Conservation (phyloP, 1,139 yeast species). For the Taphrina deformans region DNA sequence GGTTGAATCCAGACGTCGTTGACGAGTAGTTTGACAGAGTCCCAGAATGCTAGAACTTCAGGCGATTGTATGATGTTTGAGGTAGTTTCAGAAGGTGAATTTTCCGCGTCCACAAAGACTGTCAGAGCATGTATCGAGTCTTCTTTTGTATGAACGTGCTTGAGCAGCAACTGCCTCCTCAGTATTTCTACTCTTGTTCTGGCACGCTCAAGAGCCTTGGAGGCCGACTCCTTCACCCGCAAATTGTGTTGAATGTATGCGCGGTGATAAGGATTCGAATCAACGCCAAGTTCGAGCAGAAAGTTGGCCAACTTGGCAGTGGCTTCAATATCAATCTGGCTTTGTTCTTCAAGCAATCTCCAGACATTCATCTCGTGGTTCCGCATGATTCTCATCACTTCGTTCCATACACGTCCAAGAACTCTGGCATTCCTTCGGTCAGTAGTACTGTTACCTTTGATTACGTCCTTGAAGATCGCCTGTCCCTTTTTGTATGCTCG, state of each 20-base stretch:
- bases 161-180: constrained; percentile 33
- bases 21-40: constrained; percentile 51
- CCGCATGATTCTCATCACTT: constrained; percentile 64
- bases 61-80: neutral
- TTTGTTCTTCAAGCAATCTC: constrained; percentile 53
- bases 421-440: constrained; percentile 41
- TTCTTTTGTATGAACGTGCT: neutral
- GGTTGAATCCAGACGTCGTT: constrained; percentile 45
- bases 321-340: constrained; percentile 48
- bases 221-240: constrained; percentile 47
- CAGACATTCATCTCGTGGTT: constrained; percentile 66
- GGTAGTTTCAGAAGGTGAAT: constrained; percentile 10
- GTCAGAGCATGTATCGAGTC: neutral
- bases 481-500: constrained; percentile 66
- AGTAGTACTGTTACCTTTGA: constrained; percentile 38
- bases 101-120: constrained; percentile 1
- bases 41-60: constrained; percentile 56
- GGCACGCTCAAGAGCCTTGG: constrained; percentile 48
- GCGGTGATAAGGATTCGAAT: constrained; percentile 60
- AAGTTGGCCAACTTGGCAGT: constrained; percentile 42
- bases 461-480: constrained; percentile 45
- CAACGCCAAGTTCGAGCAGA: constrained; percentile 60
- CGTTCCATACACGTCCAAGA: constrained; percentile 61
- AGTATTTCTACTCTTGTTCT: constrained; percentile 36
- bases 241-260: constrained; percentile 58